These are phyloP conservation scores for Wickerhamomyces sp. DNA, from an alignment of 1,139 yeast genomes.

Conservation along the genomic window DNA sequence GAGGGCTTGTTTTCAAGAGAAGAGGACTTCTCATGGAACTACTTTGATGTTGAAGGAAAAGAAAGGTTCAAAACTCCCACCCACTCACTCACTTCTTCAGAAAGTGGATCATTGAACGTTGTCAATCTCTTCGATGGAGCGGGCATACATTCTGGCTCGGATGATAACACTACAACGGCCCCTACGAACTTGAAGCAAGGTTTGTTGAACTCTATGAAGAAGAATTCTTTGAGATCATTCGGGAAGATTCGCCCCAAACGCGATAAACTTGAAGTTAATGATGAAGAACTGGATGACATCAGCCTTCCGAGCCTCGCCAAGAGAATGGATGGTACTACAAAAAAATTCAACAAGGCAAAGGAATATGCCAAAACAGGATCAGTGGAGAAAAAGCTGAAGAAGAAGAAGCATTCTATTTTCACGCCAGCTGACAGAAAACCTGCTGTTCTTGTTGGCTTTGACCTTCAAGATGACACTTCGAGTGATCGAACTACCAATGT, in stretches of 20 bases:
- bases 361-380: conserved; percentile 5
- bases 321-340: neutral
- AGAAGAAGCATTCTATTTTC: conserved; percentile 4
- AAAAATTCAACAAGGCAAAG: conserved; percentile 4
- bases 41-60: neutral
- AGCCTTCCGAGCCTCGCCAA: no score
- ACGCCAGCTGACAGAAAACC: conserved; percentile 4
- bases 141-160: neutral
- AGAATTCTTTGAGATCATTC: conserved; percentile 3
- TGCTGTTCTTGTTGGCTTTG: neutral
- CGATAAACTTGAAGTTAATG: no score
- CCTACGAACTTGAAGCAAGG: conserved; percentile 1
- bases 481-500: conserved; percentile 1
- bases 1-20: conserved; percentile 5
- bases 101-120: neutral
- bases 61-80: conserved; percentile 1
- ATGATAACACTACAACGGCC: neutral
- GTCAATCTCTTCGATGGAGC: neutral
- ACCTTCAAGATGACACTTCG: neutral
- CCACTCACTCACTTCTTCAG: neutral
- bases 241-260: no score
- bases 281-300: no score
- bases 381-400: neutral
- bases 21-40: neutral
- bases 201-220: conserved; percentile 4